Percentiles rank a stretch among this genome's conserved stretches.
These are phyloP conservation scores for Blastobotrys peoriensis DNA, from an alignment of 805 yeast species.

Conservation along the genomic window DNA sequence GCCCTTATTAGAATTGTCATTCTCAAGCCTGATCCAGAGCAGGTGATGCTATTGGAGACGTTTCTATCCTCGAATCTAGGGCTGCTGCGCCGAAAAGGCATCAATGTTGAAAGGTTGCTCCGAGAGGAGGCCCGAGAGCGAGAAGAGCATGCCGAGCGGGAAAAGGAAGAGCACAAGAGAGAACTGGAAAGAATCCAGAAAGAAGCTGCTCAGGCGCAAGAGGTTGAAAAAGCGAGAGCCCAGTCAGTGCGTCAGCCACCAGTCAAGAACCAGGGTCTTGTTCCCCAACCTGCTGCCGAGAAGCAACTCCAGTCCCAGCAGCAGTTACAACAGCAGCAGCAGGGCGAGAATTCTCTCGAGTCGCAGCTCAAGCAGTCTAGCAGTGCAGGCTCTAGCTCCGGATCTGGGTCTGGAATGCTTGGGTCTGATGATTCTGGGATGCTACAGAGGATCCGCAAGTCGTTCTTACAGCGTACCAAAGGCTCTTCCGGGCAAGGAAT, in stretches of 20 bases:
- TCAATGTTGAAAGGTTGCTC: slow-evolving; percentile 32
- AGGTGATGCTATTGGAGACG: slow-evolving; percentile 33
- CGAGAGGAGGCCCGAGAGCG: slow-evolving; percentile 19
- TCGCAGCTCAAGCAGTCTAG: not conserved
- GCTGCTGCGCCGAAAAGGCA: slow-evolving; percentile 32
- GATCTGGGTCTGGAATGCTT: not conserved
- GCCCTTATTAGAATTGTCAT: slow-evolving; percentile 27
- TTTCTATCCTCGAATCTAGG: slow-evolving; percentile 28
- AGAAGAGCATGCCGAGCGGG: not conserved
- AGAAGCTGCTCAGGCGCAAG: not conserved
- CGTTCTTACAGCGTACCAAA: not conserved
- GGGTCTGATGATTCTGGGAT: not conserved
- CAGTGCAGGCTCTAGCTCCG: not conserved
- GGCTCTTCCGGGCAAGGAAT: too few species aligned
- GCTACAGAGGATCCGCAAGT: not conserved
- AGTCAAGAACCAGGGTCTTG: not conserved
- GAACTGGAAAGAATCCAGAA: not conserved
- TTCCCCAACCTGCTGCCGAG: not conserved
- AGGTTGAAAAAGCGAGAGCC: too few species aligned
- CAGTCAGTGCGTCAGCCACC: not conserved
- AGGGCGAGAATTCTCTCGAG: not conserved
- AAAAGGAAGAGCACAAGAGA: not conserved
- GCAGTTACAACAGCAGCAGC: not conserved
- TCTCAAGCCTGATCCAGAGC: slow-evolving; percentile 32
- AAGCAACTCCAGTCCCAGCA: too few species aligned